These are phyloP conservation scores for Didymella exigua DNA, from an alignment of 2,329 filamentous ascomycete species.

Conservation along the genomic window DNA sequence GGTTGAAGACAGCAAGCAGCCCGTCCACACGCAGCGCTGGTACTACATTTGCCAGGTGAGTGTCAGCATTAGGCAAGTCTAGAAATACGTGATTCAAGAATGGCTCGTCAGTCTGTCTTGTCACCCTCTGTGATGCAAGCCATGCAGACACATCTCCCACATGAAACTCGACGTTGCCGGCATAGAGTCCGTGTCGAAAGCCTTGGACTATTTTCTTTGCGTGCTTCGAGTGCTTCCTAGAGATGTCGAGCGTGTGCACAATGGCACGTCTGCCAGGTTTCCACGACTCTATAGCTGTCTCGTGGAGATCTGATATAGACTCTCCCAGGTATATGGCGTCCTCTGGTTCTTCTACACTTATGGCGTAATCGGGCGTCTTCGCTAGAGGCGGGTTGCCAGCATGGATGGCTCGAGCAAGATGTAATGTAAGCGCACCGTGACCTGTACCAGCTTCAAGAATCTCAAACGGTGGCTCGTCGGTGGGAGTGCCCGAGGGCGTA, in stretches of 20 bases:
- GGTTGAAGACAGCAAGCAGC: constrained; percentile 72
- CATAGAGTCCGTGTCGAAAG: constrained; percentile 74
- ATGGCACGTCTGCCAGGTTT: constrained; percentile 64
- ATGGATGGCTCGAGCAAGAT: constrained; percentile 76
- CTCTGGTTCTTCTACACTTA: constrained; percentile 31
- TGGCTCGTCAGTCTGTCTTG: constrained; percentile 49
- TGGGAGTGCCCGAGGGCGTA: constrained; percentile 43
- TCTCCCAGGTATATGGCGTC: constrained; percentile 43
- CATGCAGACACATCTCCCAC: constrained; percentile 69
- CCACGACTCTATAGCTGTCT: constrained; percentile 44
- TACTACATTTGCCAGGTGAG: constrained; percentile 57
- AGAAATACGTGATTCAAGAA: constrained; percentile 76
- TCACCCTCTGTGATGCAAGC: constrained; percentile 57
- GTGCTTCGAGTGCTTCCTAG: constrained; percentile 64
- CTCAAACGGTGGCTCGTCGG: constrained; percentile 60
- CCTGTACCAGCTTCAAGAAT: constrained; percentile 86
- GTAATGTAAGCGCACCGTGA: constrained; percentile 78
- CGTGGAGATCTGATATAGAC: constrained; percentile 39
- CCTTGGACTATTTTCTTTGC: constrained; percentile 69
- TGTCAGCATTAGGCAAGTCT: constrained; percentile 71
- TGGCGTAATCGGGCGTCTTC: constrained; percentile 21
- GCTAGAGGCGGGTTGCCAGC: constrained; percentile 68
- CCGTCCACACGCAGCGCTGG: constrained; percentile 68
- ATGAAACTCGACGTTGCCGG: constrained; percentile 74
- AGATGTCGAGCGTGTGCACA: constrained; percentile 76